Evolutionary conservation across 2,329 filamentous ascomycete genomes (phyloP).

Genomic region (Ceratocystis lukuohia): DNA sequence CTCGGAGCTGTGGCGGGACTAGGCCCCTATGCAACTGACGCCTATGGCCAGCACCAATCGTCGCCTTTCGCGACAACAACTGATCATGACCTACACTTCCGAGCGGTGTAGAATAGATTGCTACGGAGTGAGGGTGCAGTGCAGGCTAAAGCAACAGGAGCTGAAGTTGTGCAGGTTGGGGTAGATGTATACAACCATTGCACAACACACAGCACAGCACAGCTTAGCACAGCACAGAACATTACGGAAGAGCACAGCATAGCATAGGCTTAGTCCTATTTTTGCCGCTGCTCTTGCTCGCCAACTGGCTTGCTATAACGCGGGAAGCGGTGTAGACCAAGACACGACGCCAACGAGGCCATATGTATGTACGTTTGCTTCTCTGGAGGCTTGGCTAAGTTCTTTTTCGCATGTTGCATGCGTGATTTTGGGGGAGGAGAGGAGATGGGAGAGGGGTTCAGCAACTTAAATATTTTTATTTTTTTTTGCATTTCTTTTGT

Average conservation of each 20-base stretch:
- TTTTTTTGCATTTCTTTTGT: not conserved
- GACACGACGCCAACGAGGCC: not conserved
- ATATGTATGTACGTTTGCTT: not conserved
- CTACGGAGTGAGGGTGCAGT: not conserved
- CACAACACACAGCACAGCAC: not conserved
- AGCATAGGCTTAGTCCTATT: not conserved
- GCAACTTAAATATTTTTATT: not conserved
- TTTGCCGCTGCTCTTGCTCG: not conserved
- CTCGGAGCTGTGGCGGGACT: constrained; percentile 7
- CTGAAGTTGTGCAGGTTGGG: not conserved
- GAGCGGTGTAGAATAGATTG: constrained; percentile 6
- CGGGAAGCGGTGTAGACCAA: too few species aligned
- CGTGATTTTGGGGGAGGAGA: not conserved
- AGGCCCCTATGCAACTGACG: constrained; percentile 12
- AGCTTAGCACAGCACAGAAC: not conserved
- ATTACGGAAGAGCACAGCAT: not conserved
- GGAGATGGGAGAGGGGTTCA: not conserved
- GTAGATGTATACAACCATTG: not conserved
- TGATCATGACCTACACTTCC: constrained; percentile 16
- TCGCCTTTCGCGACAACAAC: constrained; percentile 10
- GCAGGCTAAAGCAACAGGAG: not conserved
- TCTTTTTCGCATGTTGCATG: not conserved
- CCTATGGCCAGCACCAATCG: constrained; percentile 17
- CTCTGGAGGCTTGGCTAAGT: not conserved
- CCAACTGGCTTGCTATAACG: too few species aligned